Base-by-base conservation (phyloP, 1,139 yeast genomes). In the Blastobotrys serpentis region DNA sequence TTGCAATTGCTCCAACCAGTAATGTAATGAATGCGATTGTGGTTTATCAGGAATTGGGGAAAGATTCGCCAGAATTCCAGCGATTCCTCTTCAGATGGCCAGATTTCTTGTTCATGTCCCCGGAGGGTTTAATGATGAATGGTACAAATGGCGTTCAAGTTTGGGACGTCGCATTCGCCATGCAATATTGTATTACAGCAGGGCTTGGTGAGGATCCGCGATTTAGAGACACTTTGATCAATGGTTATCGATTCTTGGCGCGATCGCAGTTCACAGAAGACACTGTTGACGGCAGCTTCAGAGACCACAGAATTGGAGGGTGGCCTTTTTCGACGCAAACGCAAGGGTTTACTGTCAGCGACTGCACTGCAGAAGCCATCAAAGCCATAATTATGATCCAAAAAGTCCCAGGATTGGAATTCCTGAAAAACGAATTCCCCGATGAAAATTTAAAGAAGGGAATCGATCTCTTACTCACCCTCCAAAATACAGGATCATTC, bases 111-210 rank as follows among this genome's bases (percentile, higher is more conserved):
- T 90, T 86, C 68, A 84, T 85, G 69, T 94, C 96, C 0, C 85
- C 92, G 0, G 86, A 84, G 62, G 99, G 99, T 2, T 77, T 92
- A 82, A 81, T 92, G 3, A 85, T 87, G 49, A 87, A 86, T 86
- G 99, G 99, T 7, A 94, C 99, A 0, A 94, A 94, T 66, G 99
- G 99, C 23, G 89, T 88, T 0, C 99, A 94, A 66, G 90, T 86
- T 1, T 94, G 99, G 98, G 99, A 94, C 66, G 84, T 84, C 17
- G 90, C 97, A 0, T 92, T 94, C 68, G 84, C 86, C 58, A 73
- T 92, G 25, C 98, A 94, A 62, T 88, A 88, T 61, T 77, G 81
- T 54, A 82, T 87, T 52, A 73, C 79, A 62, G 86, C 96, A 0
- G 96, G 96, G 0, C 67, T 92, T 26, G 92, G 86, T 1, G 84